phyloP scores from a whole-genome alignment of 1,284 basidiomycete genomes.

The Coriolopsis trogii region DNA sequence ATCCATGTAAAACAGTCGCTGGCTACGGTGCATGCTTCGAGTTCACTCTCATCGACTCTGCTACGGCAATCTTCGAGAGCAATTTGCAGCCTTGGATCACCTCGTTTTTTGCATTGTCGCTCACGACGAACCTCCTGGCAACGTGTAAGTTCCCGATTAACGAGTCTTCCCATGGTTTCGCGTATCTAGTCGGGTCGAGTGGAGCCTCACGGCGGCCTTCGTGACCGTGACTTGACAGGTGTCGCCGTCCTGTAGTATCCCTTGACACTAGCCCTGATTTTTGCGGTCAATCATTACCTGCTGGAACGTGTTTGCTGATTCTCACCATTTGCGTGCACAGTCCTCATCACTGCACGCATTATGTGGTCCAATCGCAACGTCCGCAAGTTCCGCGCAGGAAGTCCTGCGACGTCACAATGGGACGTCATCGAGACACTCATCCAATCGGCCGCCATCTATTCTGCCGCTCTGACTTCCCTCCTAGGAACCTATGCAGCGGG shows the following conservation, averaged over 20 bases:
- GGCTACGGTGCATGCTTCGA: slow-evolving; percentile 23
- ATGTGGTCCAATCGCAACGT: slow-evolving; percentile 19
- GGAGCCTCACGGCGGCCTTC: too few species aligned
- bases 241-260: too few species aligned
- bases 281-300: too few species aligned
- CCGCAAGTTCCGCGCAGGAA: slow-evolving; percentile 7
- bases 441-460: slow-evolving; percentile 23
- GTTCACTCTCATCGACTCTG: slow-evolving; percentile 13
- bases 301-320: too few species aligned
- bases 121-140: slow-evolving; percentile 19
- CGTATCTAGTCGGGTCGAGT: too few species aligned
- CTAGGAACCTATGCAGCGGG: slow-evolving; percentile 15
- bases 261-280: too few species aligned
- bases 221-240: too few species aligned
- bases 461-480: slow-evolving; percentile 14
- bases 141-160: slow-evolving; percentile 20
- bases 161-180: too few species aligned
- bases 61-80: slow-evolving; percentile 18
- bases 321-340: too few species aligned
- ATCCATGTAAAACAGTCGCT: slow-evolving; percentile 10
- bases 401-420: not conserved
- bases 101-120: slow-evolving; percentile 22
- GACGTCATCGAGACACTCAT: slow-evolving; percentile 18
- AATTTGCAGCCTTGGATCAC: slow-evolving; percentile 22
- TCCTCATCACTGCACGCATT: slow-evolving; percentile 23